phyloP scores from a whole-genome alignment of 2,329 filamentous ascomycete genomes.

The Penicillium vulpinum region DNA sequence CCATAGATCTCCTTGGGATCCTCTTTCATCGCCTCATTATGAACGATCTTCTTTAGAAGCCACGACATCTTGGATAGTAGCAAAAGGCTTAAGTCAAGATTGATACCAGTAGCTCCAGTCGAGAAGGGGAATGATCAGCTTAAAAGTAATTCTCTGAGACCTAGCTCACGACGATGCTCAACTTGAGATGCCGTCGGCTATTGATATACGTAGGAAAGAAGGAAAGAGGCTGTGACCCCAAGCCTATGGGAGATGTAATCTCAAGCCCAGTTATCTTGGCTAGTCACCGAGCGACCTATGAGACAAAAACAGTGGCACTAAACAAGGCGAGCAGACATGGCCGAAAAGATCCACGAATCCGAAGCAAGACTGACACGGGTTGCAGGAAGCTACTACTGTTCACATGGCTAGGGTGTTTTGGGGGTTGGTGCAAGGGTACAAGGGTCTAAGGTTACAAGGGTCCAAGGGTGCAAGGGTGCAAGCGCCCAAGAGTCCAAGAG shows the following conservation, averaged over 20 bases:
- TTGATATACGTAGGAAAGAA: neutral
- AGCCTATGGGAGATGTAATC: constrained; percentile 6
- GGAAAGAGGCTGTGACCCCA: neutral
- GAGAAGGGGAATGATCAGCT: constrained; percentile 9
- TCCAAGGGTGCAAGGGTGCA: too few species aligned
- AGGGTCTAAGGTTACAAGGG: neutral
- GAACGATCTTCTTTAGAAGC: constrained; percentile 59
- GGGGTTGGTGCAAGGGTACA: neutral
- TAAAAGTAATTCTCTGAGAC: constrained; percentile 1
- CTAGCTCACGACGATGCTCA: neutral
- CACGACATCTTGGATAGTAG: constrained; percentile 36
- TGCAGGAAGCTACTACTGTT: neutral
- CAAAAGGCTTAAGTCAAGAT: constrained; percentile 9
- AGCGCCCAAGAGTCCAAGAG: too few species aligned
- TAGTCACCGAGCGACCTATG: constrained; percentile 10
- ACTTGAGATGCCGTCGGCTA: constrained; percentile 6
- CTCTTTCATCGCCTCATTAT: constrained; percentile 69
- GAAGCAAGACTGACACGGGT: neutral
- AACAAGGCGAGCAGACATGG: constrained; percentile 16
- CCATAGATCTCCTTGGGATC: constrained; percentile 69
- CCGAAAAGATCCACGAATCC: constrained; percentile 28
- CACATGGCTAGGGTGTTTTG: neutral
- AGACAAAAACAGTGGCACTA: neutral
- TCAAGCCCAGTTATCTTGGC: constrained; percentile 8
- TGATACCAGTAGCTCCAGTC: constrained; percentile 16